Percentiles rank a stretch among this genome's conserved stretches.
These are phyloP conservation scores for Cutaneotrichosporon cyanovorans DNA, from an alignment of 1,284 basidiomycete genomes.

Conservation along the genomic window DNA sequence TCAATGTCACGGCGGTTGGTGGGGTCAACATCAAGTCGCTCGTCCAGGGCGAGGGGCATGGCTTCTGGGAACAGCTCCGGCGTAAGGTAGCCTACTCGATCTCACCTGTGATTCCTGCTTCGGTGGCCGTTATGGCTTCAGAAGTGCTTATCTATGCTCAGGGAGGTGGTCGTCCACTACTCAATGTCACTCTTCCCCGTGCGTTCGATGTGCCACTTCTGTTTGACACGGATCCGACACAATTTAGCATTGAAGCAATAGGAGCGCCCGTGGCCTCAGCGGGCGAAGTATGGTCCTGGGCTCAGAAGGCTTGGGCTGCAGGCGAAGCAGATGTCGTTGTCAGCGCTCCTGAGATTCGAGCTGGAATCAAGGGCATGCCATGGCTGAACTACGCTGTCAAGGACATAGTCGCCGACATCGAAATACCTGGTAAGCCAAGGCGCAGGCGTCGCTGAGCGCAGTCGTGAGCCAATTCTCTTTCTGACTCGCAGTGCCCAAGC, in stretches of 20 bases:
- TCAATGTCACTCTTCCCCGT: slow-evolving; percentile 21
- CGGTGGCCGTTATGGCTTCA: slow-evolving; percentile 20
- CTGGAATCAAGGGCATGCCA: too few species aligned
- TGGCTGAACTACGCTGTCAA: too few species aligned
- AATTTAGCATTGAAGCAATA: slow-evolving; percentile 26
- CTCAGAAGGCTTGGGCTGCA: slow-evolving; percentile 31
- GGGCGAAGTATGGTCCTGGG: slow-evolving; percentile 31
- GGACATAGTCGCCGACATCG: too few species aligned
- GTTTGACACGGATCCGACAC: slow-evolving; percentile 23
- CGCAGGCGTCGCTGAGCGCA: slow-evolving; percentile 3
- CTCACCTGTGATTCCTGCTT: slow-evolving; percentile 4
- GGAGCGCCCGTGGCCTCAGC: slow-evolving; percentile 31
- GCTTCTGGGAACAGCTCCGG: not conserved
- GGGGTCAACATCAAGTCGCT: slow-evolving; percentile 38
- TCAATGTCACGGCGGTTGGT: slow-evolving; percentile 32
- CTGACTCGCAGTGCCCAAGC: slow-evolving; percentile 30
- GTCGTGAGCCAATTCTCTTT: slow-evolving; percentile 6
- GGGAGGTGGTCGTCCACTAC: slow-evolving; percentile 15
- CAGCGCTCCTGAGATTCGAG: slow-evolving; percentile 14
- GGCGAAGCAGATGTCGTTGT: slow-evolving; percentile 27
- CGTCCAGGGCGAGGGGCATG: slow-evolving; percentile 23
- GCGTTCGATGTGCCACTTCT: slow-evolving; percentile 27
- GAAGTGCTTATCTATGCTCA: slow-evolving; percentile 5
- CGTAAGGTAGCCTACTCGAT: too few species aligned
- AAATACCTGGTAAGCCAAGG: too few species aligned